Percentiles rank a stretch among this genome's conserved stretches.
Conservation (phyloP, 768 basidiomycete species). For the Podaxis mareebaensis region DNA sequence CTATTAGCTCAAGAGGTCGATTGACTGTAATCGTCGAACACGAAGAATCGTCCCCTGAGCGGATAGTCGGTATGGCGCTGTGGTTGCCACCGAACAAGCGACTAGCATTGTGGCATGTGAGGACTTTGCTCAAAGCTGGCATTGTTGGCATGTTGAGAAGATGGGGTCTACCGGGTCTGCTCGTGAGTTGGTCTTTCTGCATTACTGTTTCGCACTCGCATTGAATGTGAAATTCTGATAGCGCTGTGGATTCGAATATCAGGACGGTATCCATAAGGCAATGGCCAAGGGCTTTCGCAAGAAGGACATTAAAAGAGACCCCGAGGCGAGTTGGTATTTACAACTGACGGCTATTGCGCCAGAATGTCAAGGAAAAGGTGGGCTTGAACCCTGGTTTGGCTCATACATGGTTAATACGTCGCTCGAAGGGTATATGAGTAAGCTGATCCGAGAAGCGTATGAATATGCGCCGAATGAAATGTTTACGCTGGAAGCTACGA, state of each 20-base stretch:
- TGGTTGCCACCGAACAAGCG: conserved; percentile 30
- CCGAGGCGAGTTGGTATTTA: conserved; percentile 32
- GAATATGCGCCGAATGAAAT: conserved; percentile 23
- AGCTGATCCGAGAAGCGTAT: conserved; percentile 30
- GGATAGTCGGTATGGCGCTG: conserved; percentile 25
- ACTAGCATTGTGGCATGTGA: conserved; percentile 23
- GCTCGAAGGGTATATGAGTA: conserved; percentile 27
- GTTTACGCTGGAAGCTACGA: conserved; percentile 30
- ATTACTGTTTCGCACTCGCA: not conserved
- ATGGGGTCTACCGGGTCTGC: conserved; percentile 23
- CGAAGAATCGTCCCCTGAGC: conserved; percentile 17
- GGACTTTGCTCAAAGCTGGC: conserved; percentile 22
- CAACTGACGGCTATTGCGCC: conserved; percentile 28
- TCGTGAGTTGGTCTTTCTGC: conserved; percentile 18
- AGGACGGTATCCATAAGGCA: conserved; percentile 18
- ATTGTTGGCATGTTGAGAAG: conserved; percentile 20
- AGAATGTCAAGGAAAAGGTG: conserved; percentile 30
- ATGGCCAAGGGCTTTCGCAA: conserved; percentile 23
- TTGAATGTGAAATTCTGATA: conserved; percentile 2
- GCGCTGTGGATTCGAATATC: conserved; percentile 26
- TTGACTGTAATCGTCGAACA: conserved; percentile 27
- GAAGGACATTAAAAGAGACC: conserved; percentile 19
- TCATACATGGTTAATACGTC: not conserved
- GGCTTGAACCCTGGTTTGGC: not conserved
- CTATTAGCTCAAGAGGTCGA: conserved; percentile 25